Percentiles rank a stretch among this genome's conserved stretches.
Conservation (phyloP, 495 filamentous ascomycete genomes). For the Tuber brumale region DNA sequence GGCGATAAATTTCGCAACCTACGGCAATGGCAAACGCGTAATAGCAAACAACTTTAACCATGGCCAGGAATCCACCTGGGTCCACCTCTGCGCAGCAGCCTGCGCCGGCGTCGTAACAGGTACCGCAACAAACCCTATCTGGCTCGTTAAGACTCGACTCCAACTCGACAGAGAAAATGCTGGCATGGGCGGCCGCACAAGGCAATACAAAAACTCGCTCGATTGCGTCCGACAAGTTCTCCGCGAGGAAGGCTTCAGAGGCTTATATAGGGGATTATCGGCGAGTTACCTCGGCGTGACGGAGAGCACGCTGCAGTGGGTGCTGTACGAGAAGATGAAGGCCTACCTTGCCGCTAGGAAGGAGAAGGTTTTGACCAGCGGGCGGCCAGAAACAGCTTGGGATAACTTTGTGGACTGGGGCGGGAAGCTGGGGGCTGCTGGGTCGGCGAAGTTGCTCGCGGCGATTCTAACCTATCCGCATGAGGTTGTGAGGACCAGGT, state of each 20-base stretch:
- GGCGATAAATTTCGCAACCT: slow-evolving; percentile 81
- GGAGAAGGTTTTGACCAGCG: slow-evolving; percentile 50
- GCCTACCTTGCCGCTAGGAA: slow-evolving; percentile 55
- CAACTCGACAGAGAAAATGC: slow-evolving; percentile 69
- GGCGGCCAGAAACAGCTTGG: slow-evolving; percentile 54
- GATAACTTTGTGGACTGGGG: slow-evolving; percentile 60
- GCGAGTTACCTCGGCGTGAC: slow-evolving; percentile 81
- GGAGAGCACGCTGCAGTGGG: slow-evolving; percentile 81
- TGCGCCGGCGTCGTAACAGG: slow-evolving; percentile 70
- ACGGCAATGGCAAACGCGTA: slow-evolving; percentile 78
- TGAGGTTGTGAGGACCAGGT: slow-evolving; percentile 74
- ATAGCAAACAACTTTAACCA: slow-evolving; percentile 60
- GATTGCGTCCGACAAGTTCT: slow-evolving; percentile 75
- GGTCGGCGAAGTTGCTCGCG: slow-evolving; percentile 72
- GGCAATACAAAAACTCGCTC: slow-evolving; percentile 72
- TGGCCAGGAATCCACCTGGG: slow-evolving; percentile 59
- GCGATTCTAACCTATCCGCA: slow-evolving; percentile 80
- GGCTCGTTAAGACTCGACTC: slow-evolving; percentile 82
- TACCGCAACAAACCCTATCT: slow-evolving; percentile 86
- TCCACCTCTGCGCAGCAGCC: slow-evolving; percentile 68
- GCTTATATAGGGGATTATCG: slow-evolving; percentile 77
- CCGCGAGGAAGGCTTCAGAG: slow-evolving; percentile 65
- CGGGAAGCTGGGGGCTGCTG: slow-evolving; percentile 69
- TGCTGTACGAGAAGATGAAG: slow-evolving; percentile 83
- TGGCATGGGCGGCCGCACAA: slow-evolving; percentile 46